Evolutionary conservation across 805 yeast species (phyloP).

Genomic region (Yamadazyma insecticola): DNA sequence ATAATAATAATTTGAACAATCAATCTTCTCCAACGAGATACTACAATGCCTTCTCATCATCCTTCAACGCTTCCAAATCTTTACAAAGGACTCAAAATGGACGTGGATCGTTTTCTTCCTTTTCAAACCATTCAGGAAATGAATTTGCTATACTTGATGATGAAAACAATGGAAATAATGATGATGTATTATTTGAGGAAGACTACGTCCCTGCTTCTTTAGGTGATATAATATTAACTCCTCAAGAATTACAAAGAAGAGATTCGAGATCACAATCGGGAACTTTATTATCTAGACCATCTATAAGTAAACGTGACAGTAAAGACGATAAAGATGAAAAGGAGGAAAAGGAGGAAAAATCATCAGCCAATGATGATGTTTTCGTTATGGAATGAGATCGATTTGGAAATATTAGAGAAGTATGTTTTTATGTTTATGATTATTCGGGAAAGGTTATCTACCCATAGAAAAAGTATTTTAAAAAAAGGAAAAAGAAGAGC

Average conservation of each 20-base stretch:
- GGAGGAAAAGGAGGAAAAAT: background rate
- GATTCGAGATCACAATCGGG: slow-evolving; percentile 57
- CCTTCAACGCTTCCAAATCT: slow-evolving; percentile 3
- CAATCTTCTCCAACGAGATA: too few species aligned
- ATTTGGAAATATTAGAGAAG: too few species aligned
- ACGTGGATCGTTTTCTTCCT: slow-evolving; percentile 11
- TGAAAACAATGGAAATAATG: slow-evolving; percentile 23
- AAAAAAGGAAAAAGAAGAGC: too few species aligned
- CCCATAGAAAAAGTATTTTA: too few species aligned
- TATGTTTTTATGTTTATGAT: too few species aligned
- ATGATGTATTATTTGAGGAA: slow-evolving; percentile 45
- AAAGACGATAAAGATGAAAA: slow-evolving; percentile 3
- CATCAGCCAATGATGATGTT: slow-evolving; percentile 22
- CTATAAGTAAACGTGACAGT: slow-evolving; percentile 7
- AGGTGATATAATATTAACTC: slow-evolving; percentile 71
- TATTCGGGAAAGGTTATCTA: too few species aligned
- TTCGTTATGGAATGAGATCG: slow-evolving; percentile 32
- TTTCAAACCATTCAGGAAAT: slow-evolving; percentile 5
- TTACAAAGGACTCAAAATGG: slow-evolving; percentile 10
- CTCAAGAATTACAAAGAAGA: slow-evolving; percentile 66
- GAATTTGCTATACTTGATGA: slow-evolving; percentile 19
- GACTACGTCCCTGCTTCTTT: slow-evolving; percentile 80
- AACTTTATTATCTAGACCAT: slow-evolving; percentile 34
- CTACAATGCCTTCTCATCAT: too few species aligned
- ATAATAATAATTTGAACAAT: too few species aligned